phyloP scores from a whole-genome alignment of 2,329 filamentous ascomycete species.

The Nakataea oryzae region DNA sequence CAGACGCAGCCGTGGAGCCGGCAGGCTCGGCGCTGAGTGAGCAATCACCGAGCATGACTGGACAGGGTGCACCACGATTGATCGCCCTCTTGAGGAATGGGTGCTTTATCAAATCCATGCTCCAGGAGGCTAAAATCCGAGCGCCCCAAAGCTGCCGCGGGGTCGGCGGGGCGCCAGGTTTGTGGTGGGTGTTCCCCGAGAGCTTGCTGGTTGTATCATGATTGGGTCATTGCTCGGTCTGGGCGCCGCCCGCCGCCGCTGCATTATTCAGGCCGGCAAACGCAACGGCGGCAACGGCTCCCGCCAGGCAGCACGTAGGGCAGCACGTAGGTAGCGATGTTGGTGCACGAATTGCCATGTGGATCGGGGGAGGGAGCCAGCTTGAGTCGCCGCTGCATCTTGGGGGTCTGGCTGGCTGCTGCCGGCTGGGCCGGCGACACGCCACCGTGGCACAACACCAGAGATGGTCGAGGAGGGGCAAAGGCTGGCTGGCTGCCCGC shows the following conservation, averaged over 20 bases:
- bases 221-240: neutral
- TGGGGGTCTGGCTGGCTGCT: too few species aligned
- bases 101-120: neutral
- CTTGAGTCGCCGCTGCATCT: neutral
- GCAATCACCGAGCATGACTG: neutral
- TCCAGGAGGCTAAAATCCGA: neutral
- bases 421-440: neutral
- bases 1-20: neutral
- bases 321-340: too few species aligned
- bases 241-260: neutral
- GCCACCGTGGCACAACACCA: neutral
- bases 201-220: neutral
- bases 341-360: neutral
- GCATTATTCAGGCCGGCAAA: neutral
- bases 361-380: too few species aligned
- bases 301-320: neutral
- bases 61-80: neutral
- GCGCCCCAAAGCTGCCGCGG: neutral
- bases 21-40: neutral
- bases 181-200: neutral
- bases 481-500: neutral
- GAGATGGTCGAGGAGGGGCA: neutral
- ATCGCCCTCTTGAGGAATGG: neutral
- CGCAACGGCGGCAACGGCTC: neutral
- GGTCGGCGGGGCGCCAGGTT: neutral